Conservation (phyloP, 1,139 yeast species). For the Blastobotrys raffinosifermentans region DNA sequence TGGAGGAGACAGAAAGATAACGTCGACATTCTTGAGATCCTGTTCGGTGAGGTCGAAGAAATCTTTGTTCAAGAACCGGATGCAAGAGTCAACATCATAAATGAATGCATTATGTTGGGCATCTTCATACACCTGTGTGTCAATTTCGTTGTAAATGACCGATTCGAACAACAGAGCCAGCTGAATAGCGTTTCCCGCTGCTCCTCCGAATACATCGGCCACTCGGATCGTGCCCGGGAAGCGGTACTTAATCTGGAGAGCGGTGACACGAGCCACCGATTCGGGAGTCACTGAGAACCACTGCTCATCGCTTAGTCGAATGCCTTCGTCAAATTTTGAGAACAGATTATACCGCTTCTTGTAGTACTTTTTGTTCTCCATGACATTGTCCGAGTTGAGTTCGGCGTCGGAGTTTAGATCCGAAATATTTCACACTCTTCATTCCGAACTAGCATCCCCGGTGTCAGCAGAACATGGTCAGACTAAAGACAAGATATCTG, state of each 20-base stretch:
- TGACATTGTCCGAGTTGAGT: neutral
- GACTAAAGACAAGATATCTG: slow-evolving; percentile 78
- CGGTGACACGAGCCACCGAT: slow-evolving; percentile 50
- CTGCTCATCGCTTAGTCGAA: slow-evolving; percentile 64
- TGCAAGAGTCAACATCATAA: slow-evolving; percentile 47
- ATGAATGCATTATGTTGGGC: slow-evolving; percentile 67
- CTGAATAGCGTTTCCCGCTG: slow-evolving; percentile 90
- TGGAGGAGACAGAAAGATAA: slow-evolving; percentile 84
- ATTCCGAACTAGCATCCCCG: neutral
- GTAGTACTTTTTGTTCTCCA: slow-evolving; percentile 42
- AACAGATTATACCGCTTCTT: slow-evolving; percentile 53
- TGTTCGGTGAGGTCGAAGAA: slow-evolving; percentile 19
- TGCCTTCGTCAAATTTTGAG: slow-evolving; percentile 59
- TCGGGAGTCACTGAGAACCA: slow-evolving; percentile 97
- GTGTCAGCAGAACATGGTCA: slow-evolving; percentile 53
- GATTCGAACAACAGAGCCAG: slow-evolving; percentile 38
- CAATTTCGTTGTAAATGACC: slow-evolving; percentile 65
- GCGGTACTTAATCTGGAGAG: slow-evolving; percentile 49
- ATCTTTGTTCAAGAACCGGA: slow-evolving; percentile 23
- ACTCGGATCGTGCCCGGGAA: slow-evolving; percentile 43
- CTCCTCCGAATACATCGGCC: slow-evolving; percentile 84
- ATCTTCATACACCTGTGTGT: slow-evolving; percentile 55
- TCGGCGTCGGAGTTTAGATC: neutral
- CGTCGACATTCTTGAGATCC: slow-evolving; percentile 42
- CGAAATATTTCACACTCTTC: neutral